Base-by-base conservation (phyloP, 441 rosid genomes). In the Pelargonium myrrhifolium region DNA sequence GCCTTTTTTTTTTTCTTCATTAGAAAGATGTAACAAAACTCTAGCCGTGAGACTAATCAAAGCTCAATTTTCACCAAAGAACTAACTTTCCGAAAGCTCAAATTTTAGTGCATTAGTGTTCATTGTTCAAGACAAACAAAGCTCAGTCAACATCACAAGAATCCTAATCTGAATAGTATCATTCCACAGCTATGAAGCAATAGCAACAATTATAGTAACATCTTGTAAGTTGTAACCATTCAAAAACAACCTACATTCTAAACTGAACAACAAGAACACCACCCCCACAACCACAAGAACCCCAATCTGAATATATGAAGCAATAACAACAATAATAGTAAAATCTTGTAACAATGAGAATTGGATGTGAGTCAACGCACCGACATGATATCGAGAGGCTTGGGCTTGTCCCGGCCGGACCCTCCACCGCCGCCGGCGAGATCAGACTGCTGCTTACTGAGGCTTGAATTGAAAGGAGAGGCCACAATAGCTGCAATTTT, bases 401-500 rank as follows among this genome's bases (percentile, higher is more conserved):
- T 93, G 43, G 97, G 94, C 1, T 86, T 85, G 73, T 90, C 97
- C 76, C 97, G 84, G 64, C 77, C 90, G 3, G 86, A 81, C 20
- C 73, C 83, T 6, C 69, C 73, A 31, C 62, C 71, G 10, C 71
- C 73, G 37, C 62, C 72, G 60, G 79, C 62, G 17, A 63, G 61
- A 71, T 68, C 53, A 17, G 59, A 10, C 43, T 67, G 68, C 65
- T 81, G 88, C 68, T 86, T 82, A 24, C 87, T 80, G 6, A 90
- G 86, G 72, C 81, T 83, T 61, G 91, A 85, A 75, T 86, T 87
- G 74, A 75, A 93, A 73, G 98, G 98, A 68, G 98, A 93, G 51
- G 96, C 92, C 35, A 90, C 88, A 53, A 93, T 87, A 71, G 91
- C 87, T 56, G 93, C 93, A 60, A 93, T 86, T 83, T 84, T 86